Evolutionary conservation across 768 basidiomycete species (phyloP), one percentile per base, ranked within the genome.

Genomic region (Hericium coralloides): DNA sequence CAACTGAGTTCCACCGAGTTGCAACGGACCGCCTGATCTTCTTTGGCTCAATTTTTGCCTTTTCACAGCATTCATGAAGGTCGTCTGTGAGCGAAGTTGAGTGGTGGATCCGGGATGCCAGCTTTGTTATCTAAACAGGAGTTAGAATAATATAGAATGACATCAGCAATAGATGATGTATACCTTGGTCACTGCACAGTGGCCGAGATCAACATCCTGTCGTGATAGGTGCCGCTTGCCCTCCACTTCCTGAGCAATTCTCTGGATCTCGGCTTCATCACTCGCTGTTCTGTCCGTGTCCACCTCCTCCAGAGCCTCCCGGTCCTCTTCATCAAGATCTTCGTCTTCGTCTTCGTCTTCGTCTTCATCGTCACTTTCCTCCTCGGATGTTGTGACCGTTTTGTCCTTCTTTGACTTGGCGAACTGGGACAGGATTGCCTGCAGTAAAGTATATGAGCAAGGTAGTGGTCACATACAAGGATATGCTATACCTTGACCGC

Each of bases 1-100:
- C 45, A 14, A 65, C 59, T 9, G 59, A 62, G 55, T 67, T 68
- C 66, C 67, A 68, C 1, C 62, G 57, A 1, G 67, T 67, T 5
- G 63, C 17, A 6, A 68, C 63, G 8, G 63, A n/a, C 2, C 59
- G 58, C 7, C 61, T 51, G 39, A 64, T 62, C n/a, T 59, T 23
- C 22, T 49, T 47, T 2, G 51, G 22, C 22, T 47, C 37, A 15
- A 61, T 55, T 12, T 55, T 25, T 4, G 20, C 12, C 12, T 37
- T 36, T 6, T 12, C 23, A 23, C 60, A 55, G 17, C 43, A 41
- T 12, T 26, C 48, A 15, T 20, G 48, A 12, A 65, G 57, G 38
- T 60, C 59, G 22, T 20, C 52, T 15, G 49, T 36, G 17, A 63
- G 52, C 2, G 49, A 37, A 2, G 58, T 55, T 8, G 52, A 59